Conservation (phyloP, 164 flowering plant genomes). For the Dillenia turbinata region DNA sequence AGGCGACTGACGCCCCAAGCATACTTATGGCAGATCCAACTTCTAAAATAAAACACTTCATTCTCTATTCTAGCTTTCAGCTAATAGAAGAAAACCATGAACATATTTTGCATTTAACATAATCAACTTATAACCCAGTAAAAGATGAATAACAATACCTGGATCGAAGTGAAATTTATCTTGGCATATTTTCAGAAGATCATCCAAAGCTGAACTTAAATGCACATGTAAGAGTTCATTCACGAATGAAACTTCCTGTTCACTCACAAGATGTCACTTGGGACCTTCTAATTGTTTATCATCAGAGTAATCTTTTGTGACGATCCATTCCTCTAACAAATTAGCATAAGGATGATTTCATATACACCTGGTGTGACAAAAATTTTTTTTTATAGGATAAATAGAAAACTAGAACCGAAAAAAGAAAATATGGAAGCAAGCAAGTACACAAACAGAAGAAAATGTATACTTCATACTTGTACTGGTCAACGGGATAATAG, state of each 20-base stretch:
- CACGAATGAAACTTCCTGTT: conserved; percentile 75
- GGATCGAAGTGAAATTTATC: conserved; percentile 67
- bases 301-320: conserved; percentile 56
- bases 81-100: too few relatives aligned
- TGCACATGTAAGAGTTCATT: conserved; percentile 84
- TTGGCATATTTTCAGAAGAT: conserved; percentile 72
- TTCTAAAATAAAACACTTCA: too few relatives aligned
- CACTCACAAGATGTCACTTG: conserved; percentile 81
- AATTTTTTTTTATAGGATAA: neutral
- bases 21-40: too few relatives aligned
- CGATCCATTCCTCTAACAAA: conserved; percentile 80
- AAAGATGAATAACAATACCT: conserved; percentile 31
- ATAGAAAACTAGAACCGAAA: neutral
- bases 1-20: too few relatives aligned
- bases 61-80: too few relatives aligned
- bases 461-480: conserved; percentile 71
- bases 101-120: too few relatives aligned
- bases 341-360: conserved; percentile 55
- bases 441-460: neutral
- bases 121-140: too few relatives aligned
- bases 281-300: conserved; percentile 38
- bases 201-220: conserved; percentile 79
- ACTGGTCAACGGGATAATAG: conserved; percentile 90
- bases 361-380: conserved; percentile 45
- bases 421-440: neutral